Evolutionary conservation across 257 asterid genomes (phyloP).

Genomic region (Solanum habrochaites): DNA sequence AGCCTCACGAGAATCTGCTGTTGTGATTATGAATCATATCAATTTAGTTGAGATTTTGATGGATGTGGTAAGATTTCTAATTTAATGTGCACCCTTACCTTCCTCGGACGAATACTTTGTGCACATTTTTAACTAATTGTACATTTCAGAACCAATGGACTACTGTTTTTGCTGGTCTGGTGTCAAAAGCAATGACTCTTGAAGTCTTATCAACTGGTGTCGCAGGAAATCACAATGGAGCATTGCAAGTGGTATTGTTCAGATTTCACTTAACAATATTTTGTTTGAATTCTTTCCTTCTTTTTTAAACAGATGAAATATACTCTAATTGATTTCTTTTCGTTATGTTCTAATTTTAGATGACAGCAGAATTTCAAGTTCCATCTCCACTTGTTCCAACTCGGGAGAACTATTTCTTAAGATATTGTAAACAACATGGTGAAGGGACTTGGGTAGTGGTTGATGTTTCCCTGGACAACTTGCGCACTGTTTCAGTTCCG

Average conservation of each 20-base stretch:
- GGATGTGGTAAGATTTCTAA: conserved; percentile 58
- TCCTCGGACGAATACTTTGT: background rate
- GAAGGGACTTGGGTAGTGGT: conserved; percentile 81
- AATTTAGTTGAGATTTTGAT: conserved; percentile 75
- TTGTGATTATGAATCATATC: conserved; percentile 81
- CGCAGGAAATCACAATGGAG: conserved; percentile 17
- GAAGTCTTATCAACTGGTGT: conserved; percentile 20
- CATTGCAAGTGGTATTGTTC: conserved; percentile 49
- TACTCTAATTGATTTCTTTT: background rate
- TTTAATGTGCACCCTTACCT: background rate
- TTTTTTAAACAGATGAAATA: background rate
- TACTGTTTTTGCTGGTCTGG: conserved; percentile 7
- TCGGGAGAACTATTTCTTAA: conserved; percentile 55
- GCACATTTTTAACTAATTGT: background rate
- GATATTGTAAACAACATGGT: conserved; percentile 65
- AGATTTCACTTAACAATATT: background rate
- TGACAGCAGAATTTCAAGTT: conserved; percentile 78
- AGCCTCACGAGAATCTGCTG: conserved; percentile 80
- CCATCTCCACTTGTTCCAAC: conserved; percentile 76
- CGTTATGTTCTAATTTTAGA: conserved; percentile 12
- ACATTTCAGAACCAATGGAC: conserved; percentile 69
- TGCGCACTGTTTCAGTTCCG: conserved; percentile 38
- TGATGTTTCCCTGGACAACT: conserved; percentile 63
- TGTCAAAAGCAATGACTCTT: conserved; percentile 13
- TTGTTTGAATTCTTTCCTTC: background rate